phyloP scores from a whole-genome alignment of 371 early-diverging fungal genomes.

The Mucor sp. region DNA sequence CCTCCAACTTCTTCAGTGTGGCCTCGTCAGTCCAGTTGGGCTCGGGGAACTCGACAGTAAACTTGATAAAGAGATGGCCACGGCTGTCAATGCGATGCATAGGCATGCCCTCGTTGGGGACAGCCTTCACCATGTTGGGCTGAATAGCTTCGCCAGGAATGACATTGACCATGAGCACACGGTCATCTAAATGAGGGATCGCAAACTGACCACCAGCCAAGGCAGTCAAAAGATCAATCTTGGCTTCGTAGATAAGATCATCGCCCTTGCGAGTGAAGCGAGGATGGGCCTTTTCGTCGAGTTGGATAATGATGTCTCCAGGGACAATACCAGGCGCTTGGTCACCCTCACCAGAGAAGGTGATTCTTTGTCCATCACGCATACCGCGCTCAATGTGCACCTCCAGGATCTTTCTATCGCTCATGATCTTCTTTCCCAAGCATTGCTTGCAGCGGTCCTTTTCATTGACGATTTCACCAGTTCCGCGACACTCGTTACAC shows the following conservation, averaged over 20 bases:
- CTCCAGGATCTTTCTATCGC: slow-evolving; percentile 83
- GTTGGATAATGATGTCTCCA: slow-evolving; percentile 88
- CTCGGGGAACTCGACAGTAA: slow-evolving; percentile 89
- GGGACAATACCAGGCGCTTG: slow-evolving; percentile 72
- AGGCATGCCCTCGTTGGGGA: slow-evolving; percentile 93
- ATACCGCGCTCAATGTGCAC: slow-evolving; percentile 93
- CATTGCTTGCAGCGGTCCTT: slow-evolving; percentile 91
- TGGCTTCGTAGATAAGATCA: slow-evolving; percentile 78
- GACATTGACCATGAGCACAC: slow-evolving; percentile 82
- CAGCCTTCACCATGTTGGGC: slow-evolving; percentile 74
- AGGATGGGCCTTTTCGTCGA: slow-evolving; percentile 87
- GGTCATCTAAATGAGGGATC: slow-evolving; percentile 89
- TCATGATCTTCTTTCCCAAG: slow-evolving; percentile 80
- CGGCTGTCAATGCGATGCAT: slow-evolving; percentile 84
- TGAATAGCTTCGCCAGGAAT: slow-evolving; percentile 92
- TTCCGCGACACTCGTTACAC: slow-evolving; percentile 90
- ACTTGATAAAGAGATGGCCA: slow-evolving; percentile 89
- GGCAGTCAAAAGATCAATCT: slow-evolving; percentile 93
- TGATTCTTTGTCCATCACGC: slow-evolving; percentile 93
- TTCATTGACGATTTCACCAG: slow-evolving; percentile 85
- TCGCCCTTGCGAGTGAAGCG: slow-evolving; percentile 88
- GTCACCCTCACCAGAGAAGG: slow-evolving; percentile 91
- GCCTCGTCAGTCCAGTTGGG: slow-evolving; percentile 75
- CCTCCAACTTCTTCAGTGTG: slow-evolving; percentile 65
- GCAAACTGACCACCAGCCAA: slow-evolving; percentile 90